A percentile compares a stretch with the other conserved stretches of the same genome.
These are phyloP conservation scores for Rhodotorula diobovata DNA, from an alignment of 768 basidiomycete species.

Conservation along the genomic window DNA sequence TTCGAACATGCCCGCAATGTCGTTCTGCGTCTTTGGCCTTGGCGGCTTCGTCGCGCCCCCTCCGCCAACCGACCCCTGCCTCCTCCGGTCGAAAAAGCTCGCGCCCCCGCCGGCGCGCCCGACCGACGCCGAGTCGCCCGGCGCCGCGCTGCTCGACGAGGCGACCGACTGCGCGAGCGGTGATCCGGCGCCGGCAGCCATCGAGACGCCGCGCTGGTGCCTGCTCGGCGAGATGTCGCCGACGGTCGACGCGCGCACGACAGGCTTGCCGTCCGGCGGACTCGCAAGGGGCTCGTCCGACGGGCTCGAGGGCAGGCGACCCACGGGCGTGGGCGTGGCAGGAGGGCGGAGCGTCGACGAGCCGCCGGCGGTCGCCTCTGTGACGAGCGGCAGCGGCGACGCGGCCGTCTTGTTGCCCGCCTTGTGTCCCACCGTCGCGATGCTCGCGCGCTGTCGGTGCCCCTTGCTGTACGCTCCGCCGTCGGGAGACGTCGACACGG, in stretches of 20 bases:
- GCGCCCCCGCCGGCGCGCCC: conserved; percentile 7
- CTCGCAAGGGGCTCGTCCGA: conserved; percentile 31
- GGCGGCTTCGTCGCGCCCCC: not conserved
- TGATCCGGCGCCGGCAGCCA: not conserved
- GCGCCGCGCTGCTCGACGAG: not conserved
- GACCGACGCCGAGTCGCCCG: conserved; percentile 12
- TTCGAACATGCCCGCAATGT: conserved; percentile 32
- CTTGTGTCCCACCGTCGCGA: conserved; percentile 30
- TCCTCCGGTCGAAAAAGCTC: conserved; percentile 24
- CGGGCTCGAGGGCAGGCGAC: conserved; percentile 5
- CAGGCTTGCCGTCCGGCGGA: conserved; percentile 30
- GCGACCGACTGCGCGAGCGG: conserved; percentile 1
- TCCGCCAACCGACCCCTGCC: conserved; percentile 15
- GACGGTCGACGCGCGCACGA: conserved; percentile 30
- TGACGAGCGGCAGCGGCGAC: conserved; percentile 35
- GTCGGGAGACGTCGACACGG: not conserved
- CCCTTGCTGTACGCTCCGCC: not conserved
- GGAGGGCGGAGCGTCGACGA: conserved; percentile 2
- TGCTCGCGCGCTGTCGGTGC: conserved; percentile 33
- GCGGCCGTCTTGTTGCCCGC: conserved; percentile 34
- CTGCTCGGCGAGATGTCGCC: conserved; percentile 30
- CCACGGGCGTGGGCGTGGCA: not conserved
- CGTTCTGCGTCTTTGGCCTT: conserved; percentile 15
- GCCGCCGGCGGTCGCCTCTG: conserved; percentile 8
- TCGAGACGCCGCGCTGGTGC: conserved; percentile 30